A percentile compares a stretch with the other conserved stretches of the same genome.
These are phyloP conservation scores for Jacaranda copaia DNA, from an alignment of 257 asterid species.

Conservation along the genomic window DNA sequence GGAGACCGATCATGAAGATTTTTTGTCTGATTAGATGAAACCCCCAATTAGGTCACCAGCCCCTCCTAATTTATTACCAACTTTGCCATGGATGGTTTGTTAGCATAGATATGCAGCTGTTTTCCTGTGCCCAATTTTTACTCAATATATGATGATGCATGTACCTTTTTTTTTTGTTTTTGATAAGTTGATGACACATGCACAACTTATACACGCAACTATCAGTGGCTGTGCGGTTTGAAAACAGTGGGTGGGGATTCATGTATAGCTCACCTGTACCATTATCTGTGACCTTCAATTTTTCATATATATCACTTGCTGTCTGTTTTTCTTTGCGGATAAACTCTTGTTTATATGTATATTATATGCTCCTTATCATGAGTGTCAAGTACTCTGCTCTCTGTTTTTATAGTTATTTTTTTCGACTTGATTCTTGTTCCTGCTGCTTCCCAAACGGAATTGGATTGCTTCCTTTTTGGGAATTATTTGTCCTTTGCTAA, in stretches of 20 bases:
- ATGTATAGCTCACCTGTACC: constrained; percentile 42
- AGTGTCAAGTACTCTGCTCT: too few species aligned
- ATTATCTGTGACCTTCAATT: constrained; percentile 36
- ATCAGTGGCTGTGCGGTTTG: not conserved
- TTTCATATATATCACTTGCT: constrained; percentile 40
- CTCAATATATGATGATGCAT: too few species aligned
- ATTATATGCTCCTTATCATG: not conserved
- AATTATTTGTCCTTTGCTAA: too few species aligned
- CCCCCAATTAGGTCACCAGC: constrained; percentile 19
- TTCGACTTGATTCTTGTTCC: too few species aligned
- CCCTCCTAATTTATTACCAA: not conserved
- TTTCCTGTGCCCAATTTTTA: not conserved
- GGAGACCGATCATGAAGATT: constrained; percentile 48
- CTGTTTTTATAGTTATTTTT: too few species aligned
- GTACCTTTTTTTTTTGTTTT: too few species aligned
- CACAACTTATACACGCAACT: constrained; percentile 25
- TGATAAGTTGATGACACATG: too few species aligned
- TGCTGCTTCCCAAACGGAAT: too few species aligned
- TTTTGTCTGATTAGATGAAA: constrained; percentile 56
- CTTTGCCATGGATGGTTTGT: not conserved
- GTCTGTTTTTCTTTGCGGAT: not conserved
- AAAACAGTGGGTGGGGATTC: constrained; percentile 31
- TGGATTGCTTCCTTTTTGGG: too few species aligned
- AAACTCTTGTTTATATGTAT: not conserved
- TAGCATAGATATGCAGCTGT: not conserved